phyloP scores from a whole-genome alignment of 106 monocot species.

The Vanilla planifolia region DNA sequence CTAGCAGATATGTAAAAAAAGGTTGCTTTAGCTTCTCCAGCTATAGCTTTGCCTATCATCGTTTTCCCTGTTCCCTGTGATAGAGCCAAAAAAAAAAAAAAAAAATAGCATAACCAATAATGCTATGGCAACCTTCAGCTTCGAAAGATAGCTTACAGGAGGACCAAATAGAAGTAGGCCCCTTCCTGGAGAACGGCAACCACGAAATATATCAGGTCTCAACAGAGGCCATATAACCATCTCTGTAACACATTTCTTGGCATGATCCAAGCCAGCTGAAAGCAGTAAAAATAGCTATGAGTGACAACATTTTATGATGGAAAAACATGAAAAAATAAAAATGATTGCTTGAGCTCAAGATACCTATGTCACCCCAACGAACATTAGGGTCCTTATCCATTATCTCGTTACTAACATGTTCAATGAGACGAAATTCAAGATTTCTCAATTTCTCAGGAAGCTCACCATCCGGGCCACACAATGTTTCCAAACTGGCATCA shows the following conservation, averaged over 20 bases:
- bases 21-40: slow-evolving; percentile 98
- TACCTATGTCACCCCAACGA: slow-evolving; percentile 97
- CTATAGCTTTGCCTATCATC: slow-evolving; percentile 98
- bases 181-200: slow-evolving; percentile 91
- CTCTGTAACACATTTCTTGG: slow-evolving; percentile 97
- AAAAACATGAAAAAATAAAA: background rate
- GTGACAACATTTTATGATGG: background rate
- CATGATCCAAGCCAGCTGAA: slow-evolving; percentile 98
- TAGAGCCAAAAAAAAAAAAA: background rate
- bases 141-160: slow-evolving; percentile 52
- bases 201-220: slow-evolving; percentile 93
- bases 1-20: slow-evolving; percentile 99
- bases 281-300: slow-evolving; percentile 4
- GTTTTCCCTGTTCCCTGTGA: slow-evolving; percentile 96
- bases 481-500: slow-evolving; percentile 66
- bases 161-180: slow-evolving; percentile 95
- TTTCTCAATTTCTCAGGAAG: slow-evolving; percentile 97
- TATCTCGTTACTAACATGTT: slow-evolving; percentile 98
- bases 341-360: background rate
- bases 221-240: slow-evolving; percentile 99
- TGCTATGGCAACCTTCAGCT: background rate
- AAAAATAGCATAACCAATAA: slow-evolving; percentile 8
- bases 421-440: slow-evolving; percentile 95
- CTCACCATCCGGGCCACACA: slow-evolving; percentile 92
- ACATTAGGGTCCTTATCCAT: slow-evolving; percentile 99